Conservation (phyloP, 495 filamentous ascomycete species). For the Articulospora tetracladia region DNA sequence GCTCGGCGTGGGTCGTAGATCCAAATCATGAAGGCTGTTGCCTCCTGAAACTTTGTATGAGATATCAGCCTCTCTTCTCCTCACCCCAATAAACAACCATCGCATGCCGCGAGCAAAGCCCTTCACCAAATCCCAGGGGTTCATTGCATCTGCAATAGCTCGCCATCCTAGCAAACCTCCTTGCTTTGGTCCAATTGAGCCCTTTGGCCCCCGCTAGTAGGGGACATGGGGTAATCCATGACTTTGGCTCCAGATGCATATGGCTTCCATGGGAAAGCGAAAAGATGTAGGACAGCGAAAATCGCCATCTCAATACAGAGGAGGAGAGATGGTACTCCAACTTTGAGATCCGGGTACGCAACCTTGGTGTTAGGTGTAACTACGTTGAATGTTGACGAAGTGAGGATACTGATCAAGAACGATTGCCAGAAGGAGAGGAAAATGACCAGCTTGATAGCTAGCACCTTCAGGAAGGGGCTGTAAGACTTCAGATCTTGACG, state of each 20-base stretch:
- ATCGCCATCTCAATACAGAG: conserved; percentile 87
- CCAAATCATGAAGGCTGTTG: neutral
- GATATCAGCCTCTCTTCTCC: conserved; percentile 39
- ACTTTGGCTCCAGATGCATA: conserved; percentile 47
- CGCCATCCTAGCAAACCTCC: conserved; percentile 54
- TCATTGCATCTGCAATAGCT: conserved; percentile 69
- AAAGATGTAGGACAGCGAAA: conserved; percentile 75
- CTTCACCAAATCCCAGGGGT: conserved; percentile 78
- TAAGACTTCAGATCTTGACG: conserved; percentile 64
- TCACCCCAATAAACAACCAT: conserved; percentile 78
- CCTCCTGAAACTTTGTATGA: conserved; percentile 31
- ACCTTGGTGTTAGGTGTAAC: conserved; percentile 60
- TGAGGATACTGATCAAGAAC: conserved; percentile 65
- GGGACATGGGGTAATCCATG: conserved; percentile 30
- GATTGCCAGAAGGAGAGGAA: conserved; percentile 95
- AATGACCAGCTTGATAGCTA: conserved; percentile 90
- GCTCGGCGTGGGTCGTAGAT: neutral
- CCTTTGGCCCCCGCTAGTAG: conserved; percentile 28
- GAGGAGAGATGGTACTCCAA: conserved; percentile 74
- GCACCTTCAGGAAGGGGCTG: conserved; percentile 74
- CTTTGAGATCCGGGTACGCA: conserved; percentile 69
- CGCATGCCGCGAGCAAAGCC: conserved; percentile 69
- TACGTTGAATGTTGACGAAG: conserved; percentile 50
- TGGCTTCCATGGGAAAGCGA: conserved; percentile 73
- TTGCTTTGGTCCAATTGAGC: conserved; percentile 46